Percentiles rank a stretch among this genome's conserved stretches.
These are phyloP conservation scores for Claviceps sp. DNA, from an alignment of 2,329 filamentous ascomycete species.

Conservation along the genomic window DNA sequence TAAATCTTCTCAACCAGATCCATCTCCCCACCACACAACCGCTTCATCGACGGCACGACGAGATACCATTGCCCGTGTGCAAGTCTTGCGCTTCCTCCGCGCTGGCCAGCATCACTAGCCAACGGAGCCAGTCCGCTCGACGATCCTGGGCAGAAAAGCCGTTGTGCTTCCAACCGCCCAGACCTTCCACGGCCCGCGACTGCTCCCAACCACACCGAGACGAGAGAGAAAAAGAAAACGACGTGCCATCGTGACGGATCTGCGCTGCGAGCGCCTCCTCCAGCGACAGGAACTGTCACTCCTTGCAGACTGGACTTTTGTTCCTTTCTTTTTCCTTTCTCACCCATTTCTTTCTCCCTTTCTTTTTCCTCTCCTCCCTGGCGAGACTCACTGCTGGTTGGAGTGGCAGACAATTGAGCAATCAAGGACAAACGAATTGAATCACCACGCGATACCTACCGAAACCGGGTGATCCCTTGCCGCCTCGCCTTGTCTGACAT, in stretches of 20 bases:
- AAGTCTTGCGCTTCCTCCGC: no score
- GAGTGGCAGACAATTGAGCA: background rate
- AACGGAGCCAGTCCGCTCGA: no score
- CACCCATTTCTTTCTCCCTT: background rate
- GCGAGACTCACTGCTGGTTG: background rate
- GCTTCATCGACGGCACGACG: background rate
- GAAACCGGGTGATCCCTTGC: background rate
- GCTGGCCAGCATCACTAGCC: no score
- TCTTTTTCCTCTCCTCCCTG: background rate
- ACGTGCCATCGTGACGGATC: background rate
- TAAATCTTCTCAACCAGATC: no score
- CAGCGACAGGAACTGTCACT: no score
- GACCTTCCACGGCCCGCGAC: background rate
- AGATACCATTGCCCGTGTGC: no score
- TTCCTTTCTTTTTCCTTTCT: background rate
- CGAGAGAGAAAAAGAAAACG: slow-evolving; percentile 3
- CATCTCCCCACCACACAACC: background rate
- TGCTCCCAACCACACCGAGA: slow-evolving; percentile 1
- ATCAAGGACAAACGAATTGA: background rate
- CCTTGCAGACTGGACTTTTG: no score
- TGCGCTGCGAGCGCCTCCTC: slow-evolving; percentile 1
- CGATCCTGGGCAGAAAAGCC: background rate
- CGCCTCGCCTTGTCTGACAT: background rate
- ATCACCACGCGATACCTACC: background rate
- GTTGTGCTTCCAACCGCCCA: background rate